Evolutionary conservation across 805 yeast genomes (phyloP).

Genomic region (Pichia scutulata): DNA sequence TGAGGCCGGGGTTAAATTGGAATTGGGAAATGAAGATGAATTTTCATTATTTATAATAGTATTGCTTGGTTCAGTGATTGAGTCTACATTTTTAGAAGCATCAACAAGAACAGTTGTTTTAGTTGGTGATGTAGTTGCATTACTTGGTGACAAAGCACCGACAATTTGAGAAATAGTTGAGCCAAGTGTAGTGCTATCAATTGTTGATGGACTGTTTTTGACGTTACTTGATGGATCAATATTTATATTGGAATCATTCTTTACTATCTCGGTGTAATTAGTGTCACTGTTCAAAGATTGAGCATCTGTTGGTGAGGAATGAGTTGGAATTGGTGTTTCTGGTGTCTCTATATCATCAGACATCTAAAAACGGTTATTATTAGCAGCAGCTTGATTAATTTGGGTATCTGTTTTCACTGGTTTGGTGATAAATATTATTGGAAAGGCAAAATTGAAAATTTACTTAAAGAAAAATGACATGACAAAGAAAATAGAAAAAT

Average conservation of each 20-base stretch:
- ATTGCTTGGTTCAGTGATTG: background rate
- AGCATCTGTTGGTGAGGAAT: background rate
- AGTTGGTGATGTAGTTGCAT: slow-evolving; percentile 4
- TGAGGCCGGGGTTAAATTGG: background rate
- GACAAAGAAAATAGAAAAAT: background rate
- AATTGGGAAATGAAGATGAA: background rate
- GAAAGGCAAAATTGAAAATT: background rate
- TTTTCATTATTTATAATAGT: background rate
- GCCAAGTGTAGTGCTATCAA: background rate
- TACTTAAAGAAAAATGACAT: too few species aligned
- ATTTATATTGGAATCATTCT: background rate
- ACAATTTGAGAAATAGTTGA: slow-evolving; percentile 9
- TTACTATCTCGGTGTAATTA: background rate
- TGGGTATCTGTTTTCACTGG: background rate
- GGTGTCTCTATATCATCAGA: background rate
- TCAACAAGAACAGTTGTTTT: slow-evolving; percentile 3
- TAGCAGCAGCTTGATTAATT: too few species aligned
- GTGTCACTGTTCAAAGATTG: background rate
- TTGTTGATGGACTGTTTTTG: background rate
- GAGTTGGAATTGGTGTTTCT: background rate
- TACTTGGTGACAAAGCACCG: slow-evolving; percentile 1
- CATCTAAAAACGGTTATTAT: slow-evolving; percentile 32
- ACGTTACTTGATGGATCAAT: background rate
- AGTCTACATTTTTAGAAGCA: background rate
- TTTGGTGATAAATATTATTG: background rate